phyloP scores from a whole-genome alignment of 371 early-diverging fungal genomes.

The Entomophthora muscae region DNA sequence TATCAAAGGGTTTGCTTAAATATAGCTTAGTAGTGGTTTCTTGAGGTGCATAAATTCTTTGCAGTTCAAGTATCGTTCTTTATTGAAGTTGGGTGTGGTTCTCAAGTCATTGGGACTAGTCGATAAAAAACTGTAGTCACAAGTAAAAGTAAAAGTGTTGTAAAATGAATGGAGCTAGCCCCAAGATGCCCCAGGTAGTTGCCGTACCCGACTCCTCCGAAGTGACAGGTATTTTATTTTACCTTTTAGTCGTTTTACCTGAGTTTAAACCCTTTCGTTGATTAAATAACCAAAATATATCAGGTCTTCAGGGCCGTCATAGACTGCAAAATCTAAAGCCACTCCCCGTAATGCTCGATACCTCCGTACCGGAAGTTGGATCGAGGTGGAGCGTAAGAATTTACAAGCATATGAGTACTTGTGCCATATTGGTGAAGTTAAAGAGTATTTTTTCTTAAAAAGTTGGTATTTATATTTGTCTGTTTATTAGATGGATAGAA shows the following conservation, averaged over 20 bases:
- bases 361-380: conserved; percentile 48
- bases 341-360: conserved; percentile 13
- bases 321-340: conserved; percentile 34
- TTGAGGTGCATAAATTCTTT: too few species aligned
- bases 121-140: too few species aligned
- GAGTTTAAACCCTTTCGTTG: neutral
- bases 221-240: neutral
- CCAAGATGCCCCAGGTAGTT: neutral
- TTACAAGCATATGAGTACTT: conserved; percentile 96
- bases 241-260: neutral
- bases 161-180: neutral
- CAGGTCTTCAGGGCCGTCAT: conserved; percentile 35
- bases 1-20: too few species aligned
- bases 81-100: too few species aligned
- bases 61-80: too few species aligned
- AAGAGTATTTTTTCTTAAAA: too few species aligned
- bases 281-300: neutral
- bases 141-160: too few species aligned
- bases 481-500: conserved; percentile 81
- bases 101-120: too few species aligned
- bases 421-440: conserved; percentile 97
- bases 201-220: neutral
- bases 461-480: too few species aligned
- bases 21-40: too few species aligned
- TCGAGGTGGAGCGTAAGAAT: conserved; percentile 87